Percentiles rank a stretch among this genome's conserved stretches.
Evolutionary conservation across 331 rosid species (phyloP).

Genomic region (Erythrophleum ivorense): DNA sequence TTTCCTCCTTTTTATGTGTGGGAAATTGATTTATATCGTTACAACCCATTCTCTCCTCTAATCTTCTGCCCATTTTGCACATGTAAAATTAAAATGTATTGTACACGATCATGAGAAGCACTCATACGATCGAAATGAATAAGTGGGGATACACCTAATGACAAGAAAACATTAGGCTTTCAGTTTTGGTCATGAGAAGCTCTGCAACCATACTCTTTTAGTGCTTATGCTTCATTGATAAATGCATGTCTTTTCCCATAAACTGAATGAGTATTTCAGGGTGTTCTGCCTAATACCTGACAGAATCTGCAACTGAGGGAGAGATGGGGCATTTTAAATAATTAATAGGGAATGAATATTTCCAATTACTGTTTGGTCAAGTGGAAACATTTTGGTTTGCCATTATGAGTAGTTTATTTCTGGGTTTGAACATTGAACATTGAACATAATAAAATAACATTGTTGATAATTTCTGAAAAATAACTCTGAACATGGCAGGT

Average conservation of each 20-base stretch:
- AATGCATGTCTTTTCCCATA: no score
- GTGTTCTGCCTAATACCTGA: not conserved
- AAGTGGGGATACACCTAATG: not conserved
- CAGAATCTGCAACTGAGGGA: not conserved
- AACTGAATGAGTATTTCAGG: not conserved
- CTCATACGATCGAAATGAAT: no score
- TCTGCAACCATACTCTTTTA: not conserved
- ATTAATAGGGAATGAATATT: not conserved
- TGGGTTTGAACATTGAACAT: not conserved
- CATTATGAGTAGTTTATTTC: not conserved
- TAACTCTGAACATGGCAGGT: not conserved
- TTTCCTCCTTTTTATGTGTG: no score
- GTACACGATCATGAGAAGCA: no score
- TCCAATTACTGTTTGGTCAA: not conserved
- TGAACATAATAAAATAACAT: not conserved
- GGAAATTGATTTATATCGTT: no score
- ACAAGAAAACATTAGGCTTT: not conserved
- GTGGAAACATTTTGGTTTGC: not conserved
- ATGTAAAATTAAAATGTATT: no score
- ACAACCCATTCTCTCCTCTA: no score
- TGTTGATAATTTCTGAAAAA: not conserved
- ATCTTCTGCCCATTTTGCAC: no score
- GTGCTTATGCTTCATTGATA: not conserved
- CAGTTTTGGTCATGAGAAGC: not conserved
- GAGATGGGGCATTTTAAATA: not conserved